Base-by-base conservation (phyloP, 2,329 filamentous ascomycete species). In the Ophiostoma ulmi region DNA sequence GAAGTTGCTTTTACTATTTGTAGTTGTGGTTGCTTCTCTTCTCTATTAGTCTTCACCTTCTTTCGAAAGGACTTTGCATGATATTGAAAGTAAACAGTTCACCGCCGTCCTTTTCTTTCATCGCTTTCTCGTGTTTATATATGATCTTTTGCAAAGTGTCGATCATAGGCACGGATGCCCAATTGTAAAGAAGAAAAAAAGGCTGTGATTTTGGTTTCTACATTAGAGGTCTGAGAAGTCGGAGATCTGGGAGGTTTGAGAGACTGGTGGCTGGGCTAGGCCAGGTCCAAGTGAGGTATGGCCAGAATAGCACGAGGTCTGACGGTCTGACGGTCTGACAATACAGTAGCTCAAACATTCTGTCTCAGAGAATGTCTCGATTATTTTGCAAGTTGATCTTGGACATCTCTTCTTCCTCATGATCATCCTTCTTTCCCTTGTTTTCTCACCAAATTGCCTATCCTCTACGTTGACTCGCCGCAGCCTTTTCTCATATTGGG, bases 301-400 rank as follows among this genome's bases (percentile, higher is more conserved):
- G 44, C 17, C 44, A 48, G 44, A n/a, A 48, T 48, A 20, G 44
- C 44, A 48, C 44, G 44, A 48, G 44, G 44, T 48, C 44, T 17
- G 44, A 48, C 44, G 17, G 44, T 48, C 44, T 61, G 55, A 61
- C 58, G 58, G 58, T 63, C 58, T 63, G 58, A 63, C 58, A 63
- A 36, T 63, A 35, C 58, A 63, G 58, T 36, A 63, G 58, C 58
- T 63, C 58, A 63, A 63, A 31, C 58, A 63, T 11, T 1, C 11
- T 63, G 58, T 63, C 58, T 63, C 58, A 26, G 58, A 63, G 26
- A 7, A 35, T 63, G 55, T 8, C 55, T 63, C 26, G 58, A 63
- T 63, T 63, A 48, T 48, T 58, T 58, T 58, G 52, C 52, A 22
- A 48, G 44, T 14, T 48, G 44, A 13, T 58, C 52, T 22, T 58